Evolutionary conservation across 495 filamentous ascomycete genomes (phyloP).

Genomic region (Sphaerosporella brunnea): DNA sequence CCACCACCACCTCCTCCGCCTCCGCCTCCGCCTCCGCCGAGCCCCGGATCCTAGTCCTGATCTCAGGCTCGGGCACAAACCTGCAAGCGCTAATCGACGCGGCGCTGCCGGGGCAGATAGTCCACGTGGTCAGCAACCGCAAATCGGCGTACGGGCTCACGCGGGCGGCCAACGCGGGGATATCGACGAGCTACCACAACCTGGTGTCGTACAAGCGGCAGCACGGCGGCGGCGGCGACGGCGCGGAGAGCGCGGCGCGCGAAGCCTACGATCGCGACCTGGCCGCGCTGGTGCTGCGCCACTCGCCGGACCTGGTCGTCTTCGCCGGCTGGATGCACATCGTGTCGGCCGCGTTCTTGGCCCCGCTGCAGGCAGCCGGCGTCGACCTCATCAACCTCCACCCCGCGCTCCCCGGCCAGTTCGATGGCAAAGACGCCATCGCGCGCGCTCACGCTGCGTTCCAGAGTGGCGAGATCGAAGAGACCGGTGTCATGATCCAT

Average conservation of each 20-base stretch:
- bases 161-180: conserved; percentile 49
- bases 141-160: conserved; percentile 61
- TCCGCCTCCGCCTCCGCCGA: conserved; percentile 2
- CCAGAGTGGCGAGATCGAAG: conserved; percentile 43
- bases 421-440: conserved; percentile 66
- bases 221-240: too few relatives aligned
- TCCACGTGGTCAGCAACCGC: conserved; percentile 68
- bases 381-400: conserved; percentile 75
- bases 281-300: conserved; percentile 45
- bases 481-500: conserved; percentile 88
- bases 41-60: conserved; percentile 46
- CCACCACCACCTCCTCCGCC: background rate
- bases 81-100: conserved; percentile 82
- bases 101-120: conserved; percentile 32
- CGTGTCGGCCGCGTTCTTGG: conserved; percentile 44
- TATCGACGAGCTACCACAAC: conserved; percentile 76
- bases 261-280: conserved; percentile 66
- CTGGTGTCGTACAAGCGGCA: conserved; percentile 46
- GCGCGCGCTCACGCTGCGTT: conserved; percentile 61
- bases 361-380: conserved; percentile 40
- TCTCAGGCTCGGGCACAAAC: conserved; percentile 71
- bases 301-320: conserved; percentile 57
- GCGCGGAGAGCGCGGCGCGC: conserved; percentile 37
- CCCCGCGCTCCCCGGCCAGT: conserved; percentile 56
- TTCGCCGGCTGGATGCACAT: conserved; percentile 60